Percentiles rank a stretch among this genome's conserved stretches.
Conservation (phyloP, 2,329 filamentous ascomycete genomes). For the Canariomyces notabilis region DNA sequence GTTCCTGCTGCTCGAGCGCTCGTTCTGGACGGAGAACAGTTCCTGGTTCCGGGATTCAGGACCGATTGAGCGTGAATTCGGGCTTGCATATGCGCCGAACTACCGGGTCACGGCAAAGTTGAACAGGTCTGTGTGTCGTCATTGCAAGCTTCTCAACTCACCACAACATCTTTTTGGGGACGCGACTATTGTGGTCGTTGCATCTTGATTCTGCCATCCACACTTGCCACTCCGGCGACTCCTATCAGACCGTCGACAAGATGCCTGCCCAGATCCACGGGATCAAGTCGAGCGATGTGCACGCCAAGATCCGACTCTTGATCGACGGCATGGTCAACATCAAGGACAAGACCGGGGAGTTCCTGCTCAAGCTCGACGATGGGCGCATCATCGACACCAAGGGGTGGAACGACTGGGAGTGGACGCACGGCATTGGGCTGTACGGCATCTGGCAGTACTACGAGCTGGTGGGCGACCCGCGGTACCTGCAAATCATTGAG, state of each 20-base stretch:
- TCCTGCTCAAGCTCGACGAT: constrained; percentile 64
- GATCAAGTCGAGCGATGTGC: constrained; percentile 43
- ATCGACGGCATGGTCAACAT: constrained; percentile 74
- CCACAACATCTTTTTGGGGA: not conserved
- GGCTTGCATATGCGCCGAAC: no score
- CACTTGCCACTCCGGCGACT: no score
- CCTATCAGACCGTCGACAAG: constrained; percentile 12
- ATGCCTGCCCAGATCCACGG: constrained; percentile 42
- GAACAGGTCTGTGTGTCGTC: no score
- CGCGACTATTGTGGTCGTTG: no score
- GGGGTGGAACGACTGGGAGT: constrained; percentile 79
- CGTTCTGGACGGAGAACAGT: no score
- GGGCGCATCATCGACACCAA: constrained; percentile 78
- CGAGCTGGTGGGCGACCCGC: constrained; percentile 58
- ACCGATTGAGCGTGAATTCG: no score
- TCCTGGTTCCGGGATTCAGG: no score
- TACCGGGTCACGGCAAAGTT: no score
- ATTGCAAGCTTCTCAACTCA: not conserved
- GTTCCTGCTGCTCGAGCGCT: no score
- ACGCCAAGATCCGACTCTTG: constrained; percentile 57
- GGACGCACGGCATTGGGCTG: constrained; percentile 74
- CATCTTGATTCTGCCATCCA: no score
- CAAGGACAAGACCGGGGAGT: constrained; percentile 68
- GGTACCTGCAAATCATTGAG: constrained; percentile 61
- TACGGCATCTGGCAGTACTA: constrained; percentile 83